Conservation (phyloP, 1,284 basidiomycete species). For the Ceratobasidium papillatum region DNA sequence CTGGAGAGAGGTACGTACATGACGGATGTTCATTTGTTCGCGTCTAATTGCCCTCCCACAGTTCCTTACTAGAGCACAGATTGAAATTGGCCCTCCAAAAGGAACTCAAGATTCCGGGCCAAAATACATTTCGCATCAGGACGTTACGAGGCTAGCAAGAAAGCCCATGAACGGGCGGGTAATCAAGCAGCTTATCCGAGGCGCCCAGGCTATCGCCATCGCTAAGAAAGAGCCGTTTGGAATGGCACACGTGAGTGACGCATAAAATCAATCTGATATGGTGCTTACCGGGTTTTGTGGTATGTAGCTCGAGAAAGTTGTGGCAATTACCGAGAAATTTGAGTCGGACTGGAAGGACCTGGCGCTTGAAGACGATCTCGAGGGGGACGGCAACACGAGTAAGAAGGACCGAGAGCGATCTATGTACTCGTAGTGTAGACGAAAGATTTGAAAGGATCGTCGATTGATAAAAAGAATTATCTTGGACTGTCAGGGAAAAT, state of each 20-base stretch:
- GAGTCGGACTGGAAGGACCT: constrained; percentile 31
- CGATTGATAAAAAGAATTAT: no score
- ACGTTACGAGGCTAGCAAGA: not conserved
- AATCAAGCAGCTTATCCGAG: constrained; percentile 14
- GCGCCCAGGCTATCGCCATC: constrained; percentile 24
- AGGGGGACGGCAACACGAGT: not conserved
- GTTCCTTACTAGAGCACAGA: not conserved
- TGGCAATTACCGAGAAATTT: constrained; percentile 12
- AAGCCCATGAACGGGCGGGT: constrained; percentile 22
- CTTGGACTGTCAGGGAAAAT: no score
- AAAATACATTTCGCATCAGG: constrained; percentile 16
- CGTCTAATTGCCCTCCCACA: not conserved
- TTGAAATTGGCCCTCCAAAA: constrained; percentile 1
- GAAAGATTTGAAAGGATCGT: no score
- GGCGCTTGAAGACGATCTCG: constrained; percentile 2
- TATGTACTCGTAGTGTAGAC: constrained; percentile 7
- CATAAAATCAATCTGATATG: not conserved
- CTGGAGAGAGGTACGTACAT: constrained; percentile 15
- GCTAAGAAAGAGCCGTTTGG: constrained; percentile 18
- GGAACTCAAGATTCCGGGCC: not conserved
- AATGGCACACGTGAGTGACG: not conserved
- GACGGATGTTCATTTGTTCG: not conserved
- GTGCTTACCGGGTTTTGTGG: not conserved
- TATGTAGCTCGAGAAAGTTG: not conserved
- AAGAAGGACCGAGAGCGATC: constrained; percentile 22